A percentile compares a stretch with the other conserved stretches of the same genome.
Conservation (phyloP, 2,329 filamentous ascomycete genomes). For the Ascochyta clinopodiicola region DNA sequence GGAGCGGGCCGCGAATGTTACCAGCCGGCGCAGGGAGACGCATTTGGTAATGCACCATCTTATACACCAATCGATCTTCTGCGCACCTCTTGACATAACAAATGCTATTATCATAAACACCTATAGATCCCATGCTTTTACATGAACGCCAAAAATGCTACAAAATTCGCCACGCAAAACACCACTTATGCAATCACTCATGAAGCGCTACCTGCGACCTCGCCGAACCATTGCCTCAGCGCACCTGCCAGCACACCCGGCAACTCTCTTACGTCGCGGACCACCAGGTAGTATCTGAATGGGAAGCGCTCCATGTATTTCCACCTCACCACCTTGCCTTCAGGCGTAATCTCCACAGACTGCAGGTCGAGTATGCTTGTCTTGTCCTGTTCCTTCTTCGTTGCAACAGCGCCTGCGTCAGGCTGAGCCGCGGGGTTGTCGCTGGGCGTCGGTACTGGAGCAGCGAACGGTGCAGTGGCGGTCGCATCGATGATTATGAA, state of each 20-base stretch:
- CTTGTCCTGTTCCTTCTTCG: slow-evolving; percentile 55
- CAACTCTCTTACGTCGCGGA: slow-evolving; percentile 88
- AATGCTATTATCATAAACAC: not conserved
- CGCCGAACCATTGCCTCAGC: slow-evolving; percentile 93
- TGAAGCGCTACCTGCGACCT: slow-evolving; percentile 60
- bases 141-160: not conserved
- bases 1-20: not conserved
- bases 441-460: slow-evolving; percentile 5
- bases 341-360: slow-evolving; percentile 80
- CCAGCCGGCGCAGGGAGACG: not conserved
- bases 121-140: not conserved
- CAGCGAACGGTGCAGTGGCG: slow-evolving; percentile 21
- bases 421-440: slow-evolving; percentile 15
- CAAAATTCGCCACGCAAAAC: not conserved
- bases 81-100: too few relatives aligned
- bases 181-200: slow-evolving; percentile 2
- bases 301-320: slow-evolving; percentile 95
- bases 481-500: slow-evolving; percentile 90
- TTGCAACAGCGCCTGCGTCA: slow-evolving; percentile 23
- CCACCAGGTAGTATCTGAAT: slow-evolving; percentile 95
- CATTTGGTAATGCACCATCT: not conserved
- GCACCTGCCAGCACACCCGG: slow-evolving; percentile 86
- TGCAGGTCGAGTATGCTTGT: slow-evolving; percentile 86
- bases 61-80: not conserved
- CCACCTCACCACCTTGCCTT: slow-evolving; percentile 77